These are phyloP conservation scores for Clathrus columnatus DNA, from an alignment of 768 basidiomycete species.

Conservation along the genomic window DNA sequence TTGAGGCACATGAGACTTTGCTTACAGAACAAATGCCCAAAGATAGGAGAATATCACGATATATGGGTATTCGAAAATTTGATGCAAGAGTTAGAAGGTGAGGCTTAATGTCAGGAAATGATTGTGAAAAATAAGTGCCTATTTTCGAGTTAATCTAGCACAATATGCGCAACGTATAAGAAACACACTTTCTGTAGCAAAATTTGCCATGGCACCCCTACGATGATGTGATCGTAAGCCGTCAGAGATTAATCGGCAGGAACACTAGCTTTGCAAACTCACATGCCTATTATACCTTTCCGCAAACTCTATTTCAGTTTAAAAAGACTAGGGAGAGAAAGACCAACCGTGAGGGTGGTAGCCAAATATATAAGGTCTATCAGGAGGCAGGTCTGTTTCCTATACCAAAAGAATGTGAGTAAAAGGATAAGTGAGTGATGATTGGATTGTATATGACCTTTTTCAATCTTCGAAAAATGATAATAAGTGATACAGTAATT, in stretches of 20 bases:
- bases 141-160: constrained; percentile 1
- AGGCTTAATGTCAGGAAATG: constrained; percentile 86
- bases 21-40: constrained; percentile 92
- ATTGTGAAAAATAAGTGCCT: constrained; percentile 86
- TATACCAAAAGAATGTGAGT: constrained; percentile 22
- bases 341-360: constrained; percentile 91
- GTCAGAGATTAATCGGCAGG: neutral
- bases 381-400: constrained; percentile 87
- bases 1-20: constrained; percentile 83
- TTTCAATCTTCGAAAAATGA: constrained; percentile 22
- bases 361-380: constrained; percentile 92
- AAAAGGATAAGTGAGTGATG: too few species aligned
- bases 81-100: constrained; percentile 86
- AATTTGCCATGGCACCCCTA: constrained; percentile 93
- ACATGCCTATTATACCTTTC: constrained; percentile 96
- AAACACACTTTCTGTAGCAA: constrained; percentile 76
- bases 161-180: neutral
- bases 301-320: constrained; percentile 9
- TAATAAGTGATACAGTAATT: neutral
- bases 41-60: constrained; percentile 81
- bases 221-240: neutral
- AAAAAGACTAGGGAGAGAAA: neutral
- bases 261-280: constrained; percentile 23
- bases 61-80: constrained; percentile 89
- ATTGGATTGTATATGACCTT: constrained; percentile 26